Base-by-base conservation (phyloP, 306 rosid genomes). In the Lathyrus oleraceus region DNA sequence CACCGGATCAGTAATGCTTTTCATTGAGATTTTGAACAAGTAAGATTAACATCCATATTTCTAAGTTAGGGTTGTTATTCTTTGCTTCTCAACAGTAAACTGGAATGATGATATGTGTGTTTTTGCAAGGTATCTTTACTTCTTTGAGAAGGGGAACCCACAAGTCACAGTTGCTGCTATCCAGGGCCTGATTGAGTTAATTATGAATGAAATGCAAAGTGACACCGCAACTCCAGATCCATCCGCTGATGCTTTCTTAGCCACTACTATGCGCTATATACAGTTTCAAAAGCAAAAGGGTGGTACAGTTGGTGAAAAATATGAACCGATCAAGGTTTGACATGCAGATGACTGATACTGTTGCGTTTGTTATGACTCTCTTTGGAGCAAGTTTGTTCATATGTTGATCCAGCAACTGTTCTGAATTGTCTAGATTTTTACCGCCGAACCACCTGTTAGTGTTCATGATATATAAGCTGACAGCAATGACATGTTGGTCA, bases 251-350 rank as follows among this genome's bases (percentile, higher is more conserved):
- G 96, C 98, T 58, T 90, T 90, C 88, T 85, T 93, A 45, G 96
- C 96, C 44, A 85, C 96, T 82, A 93, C 98, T 2, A 47, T 84
- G 78, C 86, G 96, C 63, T 90, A 88, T 79, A 83, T 93, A 19
- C 86, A 93, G 78, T 86, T 88, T 77, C 98, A 93, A 84, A 93
- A 93, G 72, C 96, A 90, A 80, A 90, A 93, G 80, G 98, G 96
- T 0, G 98, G 98, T 14, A 76, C 85, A 0, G 91, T 93, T 15
- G 90, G 98, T 12, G 96, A 93, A 77, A 93, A 87, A 72, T 93
- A 88, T 61, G 98, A 90, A 49, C 70, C 87, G 65, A 84, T 93
- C 79, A 93, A 92, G 85, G 91, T 77, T 52, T 82, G 81, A 82
- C 70, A 35, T 12, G 45, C 16, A 39, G 76, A 51, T 71, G 67